Base-by-base conservation (phyloP, 2,329 filamentous ascomycete species). In the Alternaria hordeiaustralica region DNA sequence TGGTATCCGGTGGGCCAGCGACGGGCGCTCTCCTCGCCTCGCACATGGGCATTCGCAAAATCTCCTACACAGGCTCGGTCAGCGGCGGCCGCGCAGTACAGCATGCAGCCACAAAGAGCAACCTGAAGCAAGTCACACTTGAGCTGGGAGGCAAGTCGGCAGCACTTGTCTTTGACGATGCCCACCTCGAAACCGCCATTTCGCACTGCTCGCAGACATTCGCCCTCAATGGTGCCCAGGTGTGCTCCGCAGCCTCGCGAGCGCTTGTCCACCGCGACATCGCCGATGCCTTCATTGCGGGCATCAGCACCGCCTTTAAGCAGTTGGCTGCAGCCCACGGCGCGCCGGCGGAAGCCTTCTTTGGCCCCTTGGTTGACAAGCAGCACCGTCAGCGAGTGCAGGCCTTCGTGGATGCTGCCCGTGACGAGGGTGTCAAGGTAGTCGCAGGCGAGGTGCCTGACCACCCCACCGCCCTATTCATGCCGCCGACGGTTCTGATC, bases 131-230 rank as follows among this genome's bases (percentile, higher is more conserved):
- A 55, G 80, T 84, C 20, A 83, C 83, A 5, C 78, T 85, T 1
- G 83, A 85, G 68, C 74, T 84, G 11, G 83, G 83, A 47, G 83
- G 83, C 56, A 85, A 85, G 71, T 79, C 76, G 8, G 82, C 83
- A 15, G 78, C 79, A 20, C 78, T 85, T 15, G 79, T 85, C 44
- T 84, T 85, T 68, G 77, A 80, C 44, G 83, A 85, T 66, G 83
- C 82, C 67, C 80, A 87, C 68, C 74, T 86, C 15, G 80, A 84
- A 23, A 78, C 81, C 36, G 84, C 84, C 4, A 56, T 76, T 67
- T 8, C 51, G 51, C 51, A 54, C 2, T 54, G 51, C 51, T 54
- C 51, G 30, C 51, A 43, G 51, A 54, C 51, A 13, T 54, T 54
- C 36, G 33, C 51, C 51, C 51, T 54, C 51, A 54, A 54, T 41